Percentiles rank a stretch among this genome's conserved stretches.
Evolutionary conservation across 2,329 filamentous ascomycete genomes (phyloP).

Genomic region (Myrmaecium sp.): DNA sequence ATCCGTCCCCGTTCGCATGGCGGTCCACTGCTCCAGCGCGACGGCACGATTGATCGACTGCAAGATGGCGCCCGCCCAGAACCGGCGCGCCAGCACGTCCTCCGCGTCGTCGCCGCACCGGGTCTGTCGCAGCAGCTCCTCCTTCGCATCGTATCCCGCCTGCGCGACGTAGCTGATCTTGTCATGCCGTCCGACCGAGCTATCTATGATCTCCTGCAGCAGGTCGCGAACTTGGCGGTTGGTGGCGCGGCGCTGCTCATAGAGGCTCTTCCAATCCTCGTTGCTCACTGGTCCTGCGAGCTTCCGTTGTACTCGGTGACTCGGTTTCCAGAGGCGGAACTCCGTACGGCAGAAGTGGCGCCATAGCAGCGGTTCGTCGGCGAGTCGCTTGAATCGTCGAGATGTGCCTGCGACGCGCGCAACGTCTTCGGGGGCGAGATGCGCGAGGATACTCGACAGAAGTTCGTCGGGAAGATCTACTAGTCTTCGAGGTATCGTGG

Average conservation of each 20-base stretch:
- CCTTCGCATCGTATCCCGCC: constrained; percentile 76
- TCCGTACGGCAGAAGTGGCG: constrained; percentile 49
- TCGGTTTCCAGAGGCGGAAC: constrained; percentile 60
- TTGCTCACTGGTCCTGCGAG: constrained; percentile 30
- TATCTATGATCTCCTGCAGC: constrained; percentile 53
- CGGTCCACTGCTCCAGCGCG: constrained; percentile 62
- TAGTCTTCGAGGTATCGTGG: too few relatives aligned
- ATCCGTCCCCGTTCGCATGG: constrained; percentile 32
- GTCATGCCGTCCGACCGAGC: constrained; percentile 50
- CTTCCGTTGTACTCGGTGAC: constrained; percentile 16
- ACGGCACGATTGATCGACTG: constrained; percentile 65
- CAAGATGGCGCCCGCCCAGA: constrained; percentile 58
- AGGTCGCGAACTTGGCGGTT: constrained; percentile 16
- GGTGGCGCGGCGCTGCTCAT: constrained; percentile 17
- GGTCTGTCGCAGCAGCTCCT: constrained; percentile 55
- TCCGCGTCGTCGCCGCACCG: constrained; percentile 40
- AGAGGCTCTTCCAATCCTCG: constrained; percentile 53
- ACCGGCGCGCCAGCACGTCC: constrained; percentile 63
- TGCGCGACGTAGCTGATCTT: constrained; percentile 55
- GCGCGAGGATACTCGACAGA: constrained; percentile 58
- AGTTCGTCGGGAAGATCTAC: constrained; percentile 84
- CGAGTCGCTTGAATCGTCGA: constrained; percentile 45
- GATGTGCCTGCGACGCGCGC: constrained; percentile 42
- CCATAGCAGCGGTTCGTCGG: constrained; percentile 65
- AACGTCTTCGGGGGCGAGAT: constrained; percentile 35